phyloP scores from a whole-genome alignment of 768 basidiomycete species.

The Lentinula edodes region DNA sequence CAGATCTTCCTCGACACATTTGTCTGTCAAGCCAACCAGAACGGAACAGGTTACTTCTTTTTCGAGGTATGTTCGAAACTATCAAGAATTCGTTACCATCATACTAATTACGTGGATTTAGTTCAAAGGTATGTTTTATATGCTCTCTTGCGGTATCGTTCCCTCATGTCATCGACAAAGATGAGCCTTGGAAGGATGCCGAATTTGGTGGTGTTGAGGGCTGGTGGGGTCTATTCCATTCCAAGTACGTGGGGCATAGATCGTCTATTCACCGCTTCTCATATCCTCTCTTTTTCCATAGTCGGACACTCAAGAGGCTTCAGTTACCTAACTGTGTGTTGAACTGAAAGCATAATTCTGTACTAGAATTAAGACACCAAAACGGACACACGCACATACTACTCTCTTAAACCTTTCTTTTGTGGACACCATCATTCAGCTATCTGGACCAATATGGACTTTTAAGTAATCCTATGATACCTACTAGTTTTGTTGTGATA shows the following conservation, averaged over 20 bases:
- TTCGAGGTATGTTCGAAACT: slow-evolving; percentile 53
- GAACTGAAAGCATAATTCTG: background rate
- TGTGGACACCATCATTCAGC: background rate
- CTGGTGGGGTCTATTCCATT: slow-evolving; percentile 65
- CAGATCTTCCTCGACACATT: slow-evolving; percentile 82
- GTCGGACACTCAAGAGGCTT: slow-evolving; percentile 9
- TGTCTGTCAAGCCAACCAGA: slow-evolving; percentile 80
- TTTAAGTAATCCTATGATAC: background rate
- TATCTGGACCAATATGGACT: background rate
- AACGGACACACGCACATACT: background rate
- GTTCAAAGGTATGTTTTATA: slow-evolving; percentile 61
- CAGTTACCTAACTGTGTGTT: slow-evolving; percentile 4
- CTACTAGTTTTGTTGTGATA: background rate
- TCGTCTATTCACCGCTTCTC: background rate
- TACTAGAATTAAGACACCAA: background rate
- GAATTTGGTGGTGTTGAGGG: slow-evolving; percentile 77
- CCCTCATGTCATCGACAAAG: background rate
- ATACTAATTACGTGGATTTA: slow-evolving; percentile 64
- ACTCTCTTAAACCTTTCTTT: background rate
- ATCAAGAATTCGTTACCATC: background rate
- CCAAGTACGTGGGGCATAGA: slow-evolving; percentile 42
- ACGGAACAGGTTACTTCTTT: slow-evolving; percentile 84
- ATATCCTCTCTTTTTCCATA: background rate
- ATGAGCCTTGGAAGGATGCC: slow-evolving; percentile 31
- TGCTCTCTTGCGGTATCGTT: slow-evolving; percentile 3